Conservation (phyloP, 1,284 basidiomycete genomes). For the Fomes fomentarius region DNA sequence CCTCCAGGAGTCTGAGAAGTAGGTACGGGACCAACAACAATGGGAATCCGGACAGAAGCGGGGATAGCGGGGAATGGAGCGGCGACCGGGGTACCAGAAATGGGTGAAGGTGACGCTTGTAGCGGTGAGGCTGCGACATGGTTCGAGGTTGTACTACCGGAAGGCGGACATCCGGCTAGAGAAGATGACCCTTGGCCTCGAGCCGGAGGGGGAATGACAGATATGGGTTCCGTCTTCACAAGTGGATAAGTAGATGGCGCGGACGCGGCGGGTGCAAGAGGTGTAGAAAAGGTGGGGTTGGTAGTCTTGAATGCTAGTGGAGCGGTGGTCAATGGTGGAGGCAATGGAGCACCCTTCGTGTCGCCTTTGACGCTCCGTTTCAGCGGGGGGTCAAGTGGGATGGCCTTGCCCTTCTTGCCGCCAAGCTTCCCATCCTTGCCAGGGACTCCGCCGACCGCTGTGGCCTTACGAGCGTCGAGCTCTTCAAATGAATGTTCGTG, state of each 20-base stretch:
- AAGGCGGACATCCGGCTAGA: conserved; percentile 15
- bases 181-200: conserved; percentile 13
- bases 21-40: conserved; percentile 62
- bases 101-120: conserved; percentile 12
- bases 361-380: conserved; percentile 70
- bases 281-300: conserved; percentile 11
- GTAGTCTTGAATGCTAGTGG: conserved; percentile 48
- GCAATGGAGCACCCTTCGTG: conserved; percentile 53
- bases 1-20: conserved; percentile 33
- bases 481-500: conserved; percentile 69
- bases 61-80: conserved; percentile 35
- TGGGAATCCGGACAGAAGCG: conserved; percentile 54
- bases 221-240: conserved; percentile 31
- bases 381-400: conserved; percentile 58
- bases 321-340: conserved; percentile 66
- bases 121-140: conserved; percentile 20
- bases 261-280: conserved; percentile 22
- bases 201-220: conserved; percentile 3
- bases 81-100: conserved; percentile 20
- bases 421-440: conserved; percentile 52
- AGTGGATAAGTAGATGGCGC: conserved; percentile 10
- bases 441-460: conserved; percentile 35
- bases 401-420: conserved; percentile 49
- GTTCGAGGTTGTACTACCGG: not conserved
- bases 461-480: conserved; percentile 59